Evolutionary conservation across 371 early-diverging fungal genomes (phyloP), one percentile per base, ranked within the genome.

Genomic region (Circinella minor): DNA sequence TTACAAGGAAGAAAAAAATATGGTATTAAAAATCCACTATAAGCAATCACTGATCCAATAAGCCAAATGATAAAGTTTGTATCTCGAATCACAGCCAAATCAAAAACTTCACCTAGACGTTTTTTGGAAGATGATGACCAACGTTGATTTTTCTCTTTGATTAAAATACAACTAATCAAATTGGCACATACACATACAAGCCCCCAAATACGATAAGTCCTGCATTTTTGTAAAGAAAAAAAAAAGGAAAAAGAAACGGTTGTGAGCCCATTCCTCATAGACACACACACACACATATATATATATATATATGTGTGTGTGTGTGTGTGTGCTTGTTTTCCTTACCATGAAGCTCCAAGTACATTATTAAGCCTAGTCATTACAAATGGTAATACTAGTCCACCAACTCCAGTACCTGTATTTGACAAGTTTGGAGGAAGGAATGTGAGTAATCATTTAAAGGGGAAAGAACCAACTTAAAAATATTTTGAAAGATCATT

Each of bases 351-450:
- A 39, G 82, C 72, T 0, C 91, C 93, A 5, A 90, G 67, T 4
- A 68, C 73, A 36, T 78, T 74, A 61, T 93, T 84, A 7, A 93
- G 71, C 27, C 67, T 63, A 39, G 86, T 86, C 65, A 90, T 81
- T 7, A 94, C 71, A 34, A 91, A 90, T 0, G 91, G 85, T 71
- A 93, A 75, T 36, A 89, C 83, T 2, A 94, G 80, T 0, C 94
- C 94, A 36, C 94, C 95, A 36, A 93, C 72, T 4, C 95, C 95
- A n/a, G 89, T 84, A 5, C 96, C 96, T 66, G 91, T 43, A 9
- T 43, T 2, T 43, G 6, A 9, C 27, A 27, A 27, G 27, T 27
- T 27, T 27, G 27, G 27, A 27, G 27, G 27, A 27, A 27, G 27
- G 27, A 2, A 27, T 27, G 27, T 27, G 27, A 27, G 27, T 27